Evolutionary conservation across 805 yeast genomes (phyloP).

Genomic region (Schwanniomyces occidentalis): DNA sequence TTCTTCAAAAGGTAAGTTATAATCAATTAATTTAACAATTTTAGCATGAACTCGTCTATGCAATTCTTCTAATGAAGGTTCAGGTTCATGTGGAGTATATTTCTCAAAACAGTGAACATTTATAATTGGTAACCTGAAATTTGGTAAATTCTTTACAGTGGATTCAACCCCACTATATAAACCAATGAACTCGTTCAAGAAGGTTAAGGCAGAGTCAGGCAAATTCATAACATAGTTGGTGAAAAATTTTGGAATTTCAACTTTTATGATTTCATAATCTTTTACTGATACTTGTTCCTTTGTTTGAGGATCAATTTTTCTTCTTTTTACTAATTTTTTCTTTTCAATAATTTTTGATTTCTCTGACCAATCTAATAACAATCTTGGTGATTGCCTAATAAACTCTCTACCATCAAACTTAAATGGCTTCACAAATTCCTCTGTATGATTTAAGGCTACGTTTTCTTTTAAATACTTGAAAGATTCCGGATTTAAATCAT

Average conservation of each 20-base stretch:
- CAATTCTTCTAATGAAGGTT: constrained; percentile 68
- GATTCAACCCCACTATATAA: constrained; percentile 50
- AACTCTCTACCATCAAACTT: constrained; percentile 84
- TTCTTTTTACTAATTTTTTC: constrained; percentile 34
- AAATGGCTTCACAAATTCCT: constrained; percentile 55
- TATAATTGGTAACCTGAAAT: constrained; percentile 66
- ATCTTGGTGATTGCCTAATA: constrained; percentile 58
- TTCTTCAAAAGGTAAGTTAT: constrained; percentile 46
- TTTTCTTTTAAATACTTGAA: constrained; percentile 69
- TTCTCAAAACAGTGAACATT: constrained; percentile 95
- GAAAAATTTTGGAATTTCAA: constrained; percentile 53
- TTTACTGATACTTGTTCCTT: constrained; percentile 14
- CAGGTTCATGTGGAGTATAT: constrained; percentile 71
- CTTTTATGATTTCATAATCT: constrained; percentile 12
- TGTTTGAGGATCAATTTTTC: constrained; percentile 39
- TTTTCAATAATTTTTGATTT: constrained; percentile 36
- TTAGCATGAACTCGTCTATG: constrained; percentile 62
- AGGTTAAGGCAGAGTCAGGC: constrained; percentile 89
- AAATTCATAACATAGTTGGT: constrained; percentile 90
- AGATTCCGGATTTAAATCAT: constrained; percentile 90
- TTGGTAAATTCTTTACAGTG: constrained; percentile 36
- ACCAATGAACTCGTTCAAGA: constrained; percentile 76
- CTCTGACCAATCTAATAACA: constrained; percentile 49
- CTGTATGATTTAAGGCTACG: constrained; percentile 62
- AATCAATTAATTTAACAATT: constrained; percentile 44